These are phyloP conservation scores for Rhynchosporium graminicola DNA, from an alignment of 2,329 filamentous ascomycete species.

Conservation along the genomic window DNA sequence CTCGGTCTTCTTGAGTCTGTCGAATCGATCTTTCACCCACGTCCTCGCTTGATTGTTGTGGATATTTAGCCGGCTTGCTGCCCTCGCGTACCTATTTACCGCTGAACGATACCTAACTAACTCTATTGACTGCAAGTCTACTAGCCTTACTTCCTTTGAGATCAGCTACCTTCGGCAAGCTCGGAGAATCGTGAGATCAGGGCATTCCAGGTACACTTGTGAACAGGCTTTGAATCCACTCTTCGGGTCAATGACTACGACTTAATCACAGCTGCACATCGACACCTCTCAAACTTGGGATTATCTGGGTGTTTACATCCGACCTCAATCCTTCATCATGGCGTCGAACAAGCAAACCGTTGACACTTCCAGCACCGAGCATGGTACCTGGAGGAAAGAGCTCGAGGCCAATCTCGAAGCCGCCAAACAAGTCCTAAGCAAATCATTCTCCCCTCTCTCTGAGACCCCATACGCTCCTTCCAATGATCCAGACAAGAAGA, in stretches of 20 bases:
- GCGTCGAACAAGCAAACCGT: slow-evolving; percentile 13
- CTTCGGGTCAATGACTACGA: not conserved
- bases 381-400: slow-evolving; percentile 35
- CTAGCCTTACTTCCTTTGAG: not conserved
- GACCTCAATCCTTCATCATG: not conserved
- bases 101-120: not conserved
- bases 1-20: not conserved
- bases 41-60: not conserved
- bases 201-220: not conserved
- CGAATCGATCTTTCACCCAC: not conserved
- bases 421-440: slow-evolving; percentile 44
- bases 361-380: slow-evolving; percentile 28
- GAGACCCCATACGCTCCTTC: slow-evolving; percentile 42
- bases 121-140: not conserved
- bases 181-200: not conserved
- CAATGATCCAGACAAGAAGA: slow-evolving; percentile 36
- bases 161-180: not conserved
- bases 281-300: not conserved
- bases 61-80: not conserved
- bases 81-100: not conserved
- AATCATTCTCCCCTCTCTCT: slow-evolving; percentile 45
- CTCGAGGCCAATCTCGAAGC: slow-evolving; percentile 43
- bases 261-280: not conserved
- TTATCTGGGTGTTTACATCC: too few relatives aligned
- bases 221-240: not conserved